Percentiles rank a stretch among this genome's conserved stretches.
phyloP scores from a whole-genome alignment of 1,139 yeast species.

The Torulaspora globosa region DNA sequence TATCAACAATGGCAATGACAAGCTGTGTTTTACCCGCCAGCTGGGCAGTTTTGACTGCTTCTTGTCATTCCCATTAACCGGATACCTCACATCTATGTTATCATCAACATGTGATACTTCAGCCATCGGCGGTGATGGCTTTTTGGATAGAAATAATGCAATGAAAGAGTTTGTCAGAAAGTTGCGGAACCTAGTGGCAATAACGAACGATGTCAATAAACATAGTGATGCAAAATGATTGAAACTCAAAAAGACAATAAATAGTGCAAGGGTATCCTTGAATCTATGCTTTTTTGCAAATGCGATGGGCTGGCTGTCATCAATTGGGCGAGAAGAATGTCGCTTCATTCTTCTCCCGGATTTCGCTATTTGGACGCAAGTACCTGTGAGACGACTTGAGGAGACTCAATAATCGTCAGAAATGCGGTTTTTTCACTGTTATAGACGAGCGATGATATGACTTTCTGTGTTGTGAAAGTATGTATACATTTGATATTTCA shows the following conservation, averaged over 20 bases:
- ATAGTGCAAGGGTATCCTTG: slow-evolving; percentile 34
- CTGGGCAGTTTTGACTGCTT: slow-evolving; percentile 1
- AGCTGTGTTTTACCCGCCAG: slow-evolving; percentile 4
- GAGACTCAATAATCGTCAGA: background rate
- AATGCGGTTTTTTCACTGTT: background rate
- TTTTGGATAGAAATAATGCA: slow-evolving; percentile 28
- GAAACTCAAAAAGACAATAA: slow-evolving; percentile 32
- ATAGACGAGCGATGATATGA: background rate
- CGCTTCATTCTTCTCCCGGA: slow-evolving; percentile 6
- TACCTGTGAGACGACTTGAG: background rate
- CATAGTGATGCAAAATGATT: slow-evolving; percentile 30
- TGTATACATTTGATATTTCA: background rate
- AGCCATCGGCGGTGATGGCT: slow-evolving; percentile 23
- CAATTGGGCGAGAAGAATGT: slow-evolving; percentile 5
- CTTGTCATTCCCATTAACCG: background rate
- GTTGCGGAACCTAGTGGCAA: slow-evolving; percentile 29
- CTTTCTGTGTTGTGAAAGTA: background rate
- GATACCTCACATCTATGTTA: background rate
- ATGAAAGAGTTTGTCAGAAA: slow-evolving; percentile 30
- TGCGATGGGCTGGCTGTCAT: slow-evolving; percentile 17
- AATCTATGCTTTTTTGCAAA: slow-evolving; percentile 30
- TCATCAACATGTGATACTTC: slow-evolving; percentile 11
- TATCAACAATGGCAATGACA: slow-evolving; percentile 14
- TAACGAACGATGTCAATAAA: slow-evolving; percentile 25
- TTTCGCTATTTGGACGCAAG: background rate